Evolutionary conservation across 352 stramenopile species (phyloP).

Genomic region (Halophytophthora polymorphica): DNA sequence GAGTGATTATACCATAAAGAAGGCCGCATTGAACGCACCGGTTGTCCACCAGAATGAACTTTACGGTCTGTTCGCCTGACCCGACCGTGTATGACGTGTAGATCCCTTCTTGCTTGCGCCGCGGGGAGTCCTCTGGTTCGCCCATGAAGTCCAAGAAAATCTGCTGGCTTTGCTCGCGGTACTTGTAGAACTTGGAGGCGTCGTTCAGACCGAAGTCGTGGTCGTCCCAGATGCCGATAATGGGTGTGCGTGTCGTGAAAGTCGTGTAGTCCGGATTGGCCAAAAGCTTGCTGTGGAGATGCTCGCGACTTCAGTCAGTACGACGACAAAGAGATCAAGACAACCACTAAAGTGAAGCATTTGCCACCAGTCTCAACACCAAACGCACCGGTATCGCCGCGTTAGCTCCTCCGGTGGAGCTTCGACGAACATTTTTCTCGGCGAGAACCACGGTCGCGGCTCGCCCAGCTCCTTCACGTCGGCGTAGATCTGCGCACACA

Average conservation of each 20-base stretch:
- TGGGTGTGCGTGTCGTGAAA: conserved; percentile 59
- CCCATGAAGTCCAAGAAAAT: conserved; percentile 86
- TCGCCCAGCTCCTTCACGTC: conserved; percentile 57
- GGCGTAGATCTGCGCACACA: conserved; percentile 63
- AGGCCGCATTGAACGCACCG: conserved; percentile 18
- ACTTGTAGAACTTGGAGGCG: conserved; percentile 65
- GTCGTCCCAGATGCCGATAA: conserved; percentile 89
- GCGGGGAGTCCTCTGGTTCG: conserved; percentile 66
- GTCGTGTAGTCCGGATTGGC: conserved; percentile 62
- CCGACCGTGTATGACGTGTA: conserved; percentile 84
- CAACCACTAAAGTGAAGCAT: neutral
- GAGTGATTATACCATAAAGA: neutral
- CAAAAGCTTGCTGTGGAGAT: conserved; percentile 44
- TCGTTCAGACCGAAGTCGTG: conserved; percentile 92
- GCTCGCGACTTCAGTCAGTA: conserved; percentile 3
- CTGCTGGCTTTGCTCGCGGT: conserved; percentile 77
- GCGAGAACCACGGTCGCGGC: conserved; percentile 33
- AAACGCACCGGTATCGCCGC: conserved; percentile 55
- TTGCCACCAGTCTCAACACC: neutral
- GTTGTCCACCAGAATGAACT: conserved; percentile 89
- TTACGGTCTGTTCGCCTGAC: conserved; percentile 59
- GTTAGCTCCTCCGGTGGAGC: conserved; percentile 49
- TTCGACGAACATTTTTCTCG: conserved; percentile 59
- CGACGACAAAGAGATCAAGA: neutral
- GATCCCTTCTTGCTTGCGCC: conserved; percentile 78